Evolutionary conservation across 345 rosid genomes (phyloP).

Genomic region (Populus ilicifolia): DNA sequence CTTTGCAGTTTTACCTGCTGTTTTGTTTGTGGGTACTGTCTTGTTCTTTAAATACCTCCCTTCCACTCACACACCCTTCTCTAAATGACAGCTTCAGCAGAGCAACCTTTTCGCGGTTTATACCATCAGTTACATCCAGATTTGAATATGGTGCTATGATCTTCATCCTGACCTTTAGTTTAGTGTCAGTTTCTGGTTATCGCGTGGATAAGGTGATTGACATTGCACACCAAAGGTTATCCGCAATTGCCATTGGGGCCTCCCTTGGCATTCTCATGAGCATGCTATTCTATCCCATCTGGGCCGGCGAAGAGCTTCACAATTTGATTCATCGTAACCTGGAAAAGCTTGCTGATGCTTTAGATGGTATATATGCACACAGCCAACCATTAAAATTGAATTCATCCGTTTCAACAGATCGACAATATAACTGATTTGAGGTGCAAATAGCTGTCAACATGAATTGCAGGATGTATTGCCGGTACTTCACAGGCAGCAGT

Average conservation of each 20-base stretch:
- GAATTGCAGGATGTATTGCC: conserved; percentile 42
- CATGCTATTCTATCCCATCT: conserved; percentile 57
- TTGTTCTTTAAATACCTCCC: neutral
- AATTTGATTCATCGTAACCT: conserved; percentile 45
- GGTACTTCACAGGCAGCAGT: conserved; percentile 38
- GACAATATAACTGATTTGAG: neutral
- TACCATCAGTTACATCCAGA: conserved; percentile 61
- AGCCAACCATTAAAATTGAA: neutral
- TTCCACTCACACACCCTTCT: neutral
- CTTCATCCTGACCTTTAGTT: conserved; percentile 76
- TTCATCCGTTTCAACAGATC: neutral
- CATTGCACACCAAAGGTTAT: conserved; percentile 56
- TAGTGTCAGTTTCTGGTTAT: conserved; percentile 63
- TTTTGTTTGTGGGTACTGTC: neutral
- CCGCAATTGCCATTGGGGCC: conserved; percentile 60
- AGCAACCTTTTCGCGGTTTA: conserved; percentile 70
- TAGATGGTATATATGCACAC: conserved; percentile 42
- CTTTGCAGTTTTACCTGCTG: neutral
- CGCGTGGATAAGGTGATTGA: conserved; percentile 50
- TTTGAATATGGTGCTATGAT: conserved; percentile 76
- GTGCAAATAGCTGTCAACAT: too few species aligned
- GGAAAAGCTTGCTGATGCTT: conserved; percentile 56
- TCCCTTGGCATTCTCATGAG: conserved; percentile 54
- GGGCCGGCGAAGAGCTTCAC: conserved; percentile 83
- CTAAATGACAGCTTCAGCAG: conserved; percentile 51